These are phyloP conservation scores for Thelephora ganbajun DNA, from an alignment of 768 basidiomycete species.

Conservation along the genomic window DNA sequence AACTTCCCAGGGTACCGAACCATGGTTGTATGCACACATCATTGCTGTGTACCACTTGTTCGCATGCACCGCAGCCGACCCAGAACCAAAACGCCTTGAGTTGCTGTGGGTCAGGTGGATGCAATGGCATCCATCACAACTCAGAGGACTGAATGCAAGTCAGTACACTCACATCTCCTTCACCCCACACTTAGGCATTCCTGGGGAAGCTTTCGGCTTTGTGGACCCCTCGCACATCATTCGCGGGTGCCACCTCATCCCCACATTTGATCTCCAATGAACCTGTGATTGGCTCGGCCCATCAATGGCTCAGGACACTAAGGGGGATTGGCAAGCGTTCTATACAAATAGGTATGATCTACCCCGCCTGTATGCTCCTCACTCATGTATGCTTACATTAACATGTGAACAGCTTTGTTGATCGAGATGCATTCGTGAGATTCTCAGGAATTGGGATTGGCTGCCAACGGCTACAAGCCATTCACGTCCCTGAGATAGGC, in stretches of 20 bases:
- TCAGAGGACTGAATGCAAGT: background rate
- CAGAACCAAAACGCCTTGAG: background rate
- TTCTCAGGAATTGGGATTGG: too few relatives aligned
- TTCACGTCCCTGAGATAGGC: too few relatives aligned
- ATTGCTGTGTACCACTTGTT: slow-evolving; percentile 3
- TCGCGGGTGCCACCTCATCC: background rate
- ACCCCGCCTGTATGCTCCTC: too few relatives aligned
- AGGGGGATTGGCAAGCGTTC: too few relatives aligned
- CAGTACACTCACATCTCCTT: background rate
- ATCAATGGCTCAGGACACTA: too few relatives aligned
- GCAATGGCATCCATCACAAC: background rate
- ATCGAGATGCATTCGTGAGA: too few relatives aligned
- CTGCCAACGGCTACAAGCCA: too few relatives aligned
- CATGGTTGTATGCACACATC: slow-evolving; percentile 4
- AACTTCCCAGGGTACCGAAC: background rate
- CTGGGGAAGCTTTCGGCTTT: background rate
- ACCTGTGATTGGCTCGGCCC: background rate
- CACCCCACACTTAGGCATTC: background rate
- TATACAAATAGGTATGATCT: too few relatives aligned
- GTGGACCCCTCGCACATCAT: background rate
- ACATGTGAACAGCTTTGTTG: too few relatives aligned
- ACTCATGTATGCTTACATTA: too few relatives aligned
- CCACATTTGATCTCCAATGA: background rate
- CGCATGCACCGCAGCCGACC: background rate
- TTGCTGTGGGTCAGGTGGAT: background rate